These are phyloP conservation scores for Deakozyma indianensis DNA, from an alignment of 805 yeast genomes.

Conservation along the genomic window DNA sequence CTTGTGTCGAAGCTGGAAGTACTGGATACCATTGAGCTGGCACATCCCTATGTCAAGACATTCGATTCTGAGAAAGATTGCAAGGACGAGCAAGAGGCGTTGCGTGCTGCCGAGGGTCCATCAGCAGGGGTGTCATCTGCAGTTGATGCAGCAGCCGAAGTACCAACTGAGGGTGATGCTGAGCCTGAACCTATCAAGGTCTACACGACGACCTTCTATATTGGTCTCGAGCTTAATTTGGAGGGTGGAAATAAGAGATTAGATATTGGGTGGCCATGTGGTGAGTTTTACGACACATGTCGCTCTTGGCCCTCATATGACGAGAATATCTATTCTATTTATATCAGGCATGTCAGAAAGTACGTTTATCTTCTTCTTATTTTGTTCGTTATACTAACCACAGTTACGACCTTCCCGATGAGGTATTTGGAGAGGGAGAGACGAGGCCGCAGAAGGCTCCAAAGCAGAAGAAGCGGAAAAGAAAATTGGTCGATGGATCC, in stretches of 20 bases:
- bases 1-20: conserved; percentile 75
- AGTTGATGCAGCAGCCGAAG: conserved; percentile 17
- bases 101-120: conserved; percentile 43
- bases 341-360: conserved; percentile 58
- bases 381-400: not conserved
- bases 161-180: conserved; percentile 16
- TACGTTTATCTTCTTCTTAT: conserved; percentile 11
- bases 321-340: conserved; percentile 42
- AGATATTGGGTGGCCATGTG: conserved; percentile 80
- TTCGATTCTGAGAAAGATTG: conserved; percentile 43
- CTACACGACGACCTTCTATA: conserved; percentile 59
- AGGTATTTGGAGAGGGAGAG: conserved; percentile 74
- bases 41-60: conserved; percentile 81
- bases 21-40: conserved; percentile 58
- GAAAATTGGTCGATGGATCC: conserved; percentile 8
- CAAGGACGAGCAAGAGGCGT: conserved; percentile 38
- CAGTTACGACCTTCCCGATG: conserved; percentile 61
- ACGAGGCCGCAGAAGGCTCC: conserved; percentile 48
- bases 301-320: conserved; percentile 58
- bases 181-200: conserved; percentile 21
- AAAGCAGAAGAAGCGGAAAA: conserved; percentile 43
- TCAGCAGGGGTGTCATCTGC: conserved; percentile 40
- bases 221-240: conserved; percentile 53
- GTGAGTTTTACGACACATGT: conserved; percentile 74
- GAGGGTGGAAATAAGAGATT: conserved; percentile 36